phyloP scores from a whole-genome alignment of 2,329 filamentous ascomycete genomes.

The Aureobasidium leucospermi region DNA sequence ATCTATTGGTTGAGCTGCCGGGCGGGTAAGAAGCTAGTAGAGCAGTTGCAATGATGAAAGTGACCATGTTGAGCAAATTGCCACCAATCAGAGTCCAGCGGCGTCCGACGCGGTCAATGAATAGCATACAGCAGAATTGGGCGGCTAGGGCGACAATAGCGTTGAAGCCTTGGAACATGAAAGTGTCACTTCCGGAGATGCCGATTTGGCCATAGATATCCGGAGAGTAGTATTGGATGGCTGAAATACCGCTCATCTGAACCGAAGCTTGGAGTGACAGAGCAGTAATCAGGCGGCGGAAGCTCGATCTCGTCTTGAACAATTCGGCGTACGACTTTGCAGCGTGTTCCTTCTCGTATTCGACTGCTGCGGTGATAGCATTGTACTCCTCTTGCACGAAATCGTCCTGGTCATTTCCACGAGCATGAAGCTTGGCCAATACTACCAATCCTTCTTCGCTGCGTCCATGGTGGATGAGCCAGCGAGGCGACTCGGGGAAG shows the following conservation, averaged over 20 bases:
- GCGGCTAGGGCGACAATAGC: slow-evolving; percentile 52
- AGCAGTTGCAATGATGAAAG: slow-evolving; percentile 22
- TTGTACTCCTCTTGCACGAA: slow-evolving; percentile 23
- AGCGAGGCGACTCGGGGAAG: slow-evolving; percentile 40
- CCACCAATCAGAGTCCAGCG: slow-evolving; percentile 21
- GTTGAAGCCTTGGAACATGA: slow-evolving; percentile 20
- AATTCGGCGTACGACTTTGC: slow-evolving; percentile 20
- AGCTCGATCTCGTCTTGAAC: slow-evolving; percentile 19
- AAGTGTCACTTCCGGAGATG: slow-evolving; percentile 17
- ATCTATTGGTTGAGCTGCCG: slow-evolving; percentile 17
- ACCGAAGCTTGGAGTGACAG: slow-evolving; percentile 22
- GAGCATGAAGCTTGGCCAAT: slow-evolving; percentile 20
- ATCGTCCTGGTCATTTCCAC: slow-evolving; percentile 20
- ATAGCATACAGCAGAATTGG: slow-evolving; percentile 39
- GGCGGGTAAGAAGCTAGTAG: slow-evolving; percentile 19
- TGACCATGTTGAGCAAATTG: slow-evolving; percentile 18
- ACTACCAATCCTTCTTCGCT: slow-evolving; percentile 29
- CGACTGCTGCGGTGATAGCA: slow-evolving; percentile 20
- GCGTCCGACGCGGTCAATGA: slow-evolving; percentile 21
- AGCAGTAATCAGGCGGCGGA: slow-evolving; percentile 24
- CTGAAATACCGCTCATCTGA: slow-evolving; percentile 26
- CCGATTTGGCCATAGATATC: slow-evolving; percentile 22
- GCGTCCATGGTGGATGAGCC: slow-evolving; percentile 35
- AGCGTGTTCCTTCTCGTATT: slow-evolving; percentile 19
- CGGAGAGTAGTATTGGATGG: slow-evolving; percentile 25